Evolutionary conservation across 129 eudicot genomes (phyloP).

Genomic region (Dittrichia graveolens): DNA sequence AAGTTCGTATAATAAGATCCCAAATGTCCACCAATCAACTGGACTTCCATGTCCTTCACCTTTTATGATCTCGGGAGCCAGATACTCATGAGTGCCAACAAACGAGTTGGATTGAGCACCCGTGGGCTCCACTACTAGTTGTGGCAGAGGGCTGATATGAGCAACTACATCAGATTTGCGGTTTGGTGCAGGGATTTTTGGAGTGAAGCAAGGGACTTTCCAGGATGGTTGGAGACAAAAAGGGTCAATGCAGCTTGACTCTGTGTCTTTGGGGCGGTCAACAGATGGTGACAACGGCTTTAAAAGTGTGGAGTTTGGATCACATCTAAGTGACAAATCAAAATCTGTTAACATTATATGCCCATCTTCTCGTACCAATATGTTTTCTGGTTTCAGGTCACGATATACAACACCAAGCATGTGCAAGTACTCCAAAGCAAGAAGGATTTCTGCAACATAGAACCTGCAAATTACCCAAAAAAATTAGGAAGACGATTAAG

Average conservation of each 20-base stretch:
- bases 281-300: conserved; percentile 49
- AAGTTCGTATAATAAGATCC: conserved; percentile 79
- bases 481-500: neutral
- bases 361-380: conserved; percentile 92
- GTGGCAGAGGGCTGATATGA: conserved; percentile 61
- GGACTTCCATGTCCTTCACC: conserved; percentile 96
- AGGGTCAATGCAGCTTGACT: conserved; percentile 80
- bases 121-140: conserved; percentile 80
- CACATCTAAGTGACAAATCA: conserved; percentile 79
- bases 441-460: conserved; percentile 89
- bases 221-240: conserved; percentile 89
- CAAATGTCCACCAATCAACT: conserved; percentile 97
- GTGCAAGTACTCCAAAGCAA: conserved; percentile 95
- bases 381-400: conserved; percentile 87
- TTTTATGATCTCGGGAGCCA: conserved; percentile 93
- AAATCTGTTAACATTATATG: conserved; percentile 94
- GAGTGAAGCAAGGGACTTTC: conserved; percentile 81
- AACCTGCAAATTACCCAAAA: conserved; percentile 49
- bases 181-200: conserved; percentile 51
- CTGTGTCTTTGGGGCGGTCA: conserved; percentile 46
- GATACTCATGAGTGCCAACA: conserved; percentile 94
- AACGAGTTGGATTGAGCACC: conserved; percentile 81
- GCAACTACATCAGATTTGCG: conserved; percentile 49
- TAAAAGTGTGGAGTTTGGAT: conserved; percentile 61
- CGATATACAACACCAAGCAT: conserved; percentile 95